Evolutionary conservation across 768 basidiomycete genomes (phyloP), one percentile per base, ranked within the genome.

Genomic region (Lanmaoa pseudosensibilis): DNA sequence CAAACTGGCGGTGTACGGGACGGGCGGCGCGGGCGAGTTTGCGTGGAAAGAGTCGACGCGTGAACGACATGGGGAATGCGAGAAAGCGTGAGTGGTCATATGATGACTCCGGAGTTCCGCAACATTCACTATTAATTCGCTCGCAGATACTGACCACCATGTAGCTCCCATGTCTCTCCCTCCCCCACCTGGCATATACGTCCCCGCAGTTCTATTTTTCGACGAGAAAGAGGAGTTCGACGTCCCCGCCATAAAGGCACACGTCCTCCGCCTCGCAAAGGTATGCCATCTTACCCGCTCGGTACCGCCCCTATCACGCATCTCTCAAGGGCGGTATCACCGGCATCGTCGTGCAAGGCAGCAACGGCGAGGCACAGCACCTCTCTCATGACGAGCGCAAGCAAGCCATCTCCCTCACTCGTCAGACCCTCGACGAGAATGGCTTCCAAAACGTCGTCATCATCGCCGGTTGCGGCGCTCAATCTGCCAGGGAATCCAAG

Each of bases 401-500:
- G 59, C 68, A 75, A 18, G 79, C 83, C 11, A 89, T 92, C 61
- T 66, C 72, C 19, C 68, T 88, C 39, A 88, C 89, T 1, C 80
- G 91, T 23, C 70, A 83, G 51, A 90, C 88, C 1, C 79, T 94
- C 12, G 83, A 93, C 67, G 77, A 81, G 51, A 83, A 86, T 57
- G 88, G 88, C 3, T 89, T 88, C 70, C 69, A 80, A 46, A 74
- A 87, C 39, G 80, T 85, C 39, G 71, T 87, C 15, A 79, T 94
- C 41, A 84, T 94, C 56, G 92, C 88, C 6, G 93, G 93, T 2
- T 92, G 91, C 5, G 93, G 93, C 1, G 88, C 87, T 1, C 88
- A 85, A 58, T 90, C 89, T 2, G 86, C 90, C 0, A 78, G 85
- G 18, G 90, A 92, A 69, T 92, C 90, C 34, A 80, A 82, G 72